A percentile compares a stretch with the other conserved stretches of the same genome.
Conservation (phyloP, 495 filamentous ascomycete species). For the Neurospora sp. region DNA sequence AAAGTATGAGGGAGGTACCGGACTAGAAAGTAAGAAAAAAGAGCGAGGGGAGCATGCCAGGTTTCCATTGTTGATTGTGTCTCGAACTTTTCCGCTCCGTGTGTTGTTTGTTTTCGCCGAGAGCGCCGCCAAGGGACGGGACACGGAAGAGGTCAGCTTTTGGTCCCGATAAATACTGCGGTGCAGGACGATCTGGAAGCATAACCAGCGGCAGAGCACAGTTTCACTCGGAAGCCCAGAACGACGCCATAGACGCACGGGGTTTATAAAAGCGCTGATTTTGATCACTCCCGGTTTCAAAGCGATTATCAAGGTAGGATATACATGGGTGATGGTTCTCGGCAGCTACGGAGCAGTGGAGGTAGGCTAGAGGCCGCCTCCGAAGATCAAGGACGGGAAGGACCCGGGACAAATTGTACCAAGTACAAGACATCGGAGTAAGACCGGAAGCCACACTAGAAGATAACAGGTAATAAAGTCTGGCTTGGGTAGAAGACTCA, state of each 20-base stretch:
- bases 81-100: background rate
- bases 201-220: background rate
- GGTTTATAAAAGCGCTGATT: background rate
- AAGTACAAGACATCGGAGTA: background rate
- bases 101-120: background rate
- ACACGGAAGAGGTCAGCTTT: conserved; percentile 4
- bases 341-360: background rate
- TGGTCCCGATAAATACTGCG: background rate
- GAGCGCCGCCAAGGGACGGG: conserved; percentile 4
- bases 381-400: background rate
- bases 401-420: background rate
- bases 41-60: background rate
- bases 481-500: background rate
- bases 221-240: background rate
- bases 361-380: background rate
- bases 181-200: background rate
- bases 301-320: background rate
- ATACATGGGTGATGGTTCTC: background rate
- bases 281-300: background rate
- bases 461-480: background rate
- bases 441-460: background rate
- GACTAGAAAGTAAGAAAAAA: conserved; percentile 3
- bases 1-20: background rate
- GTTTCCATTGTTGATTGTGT: background rate
- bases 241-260: background rate